Evolutionary conservation across 1,139 yeast species (phyloP).

Genomic region (Diutina rugosa): DNA sequence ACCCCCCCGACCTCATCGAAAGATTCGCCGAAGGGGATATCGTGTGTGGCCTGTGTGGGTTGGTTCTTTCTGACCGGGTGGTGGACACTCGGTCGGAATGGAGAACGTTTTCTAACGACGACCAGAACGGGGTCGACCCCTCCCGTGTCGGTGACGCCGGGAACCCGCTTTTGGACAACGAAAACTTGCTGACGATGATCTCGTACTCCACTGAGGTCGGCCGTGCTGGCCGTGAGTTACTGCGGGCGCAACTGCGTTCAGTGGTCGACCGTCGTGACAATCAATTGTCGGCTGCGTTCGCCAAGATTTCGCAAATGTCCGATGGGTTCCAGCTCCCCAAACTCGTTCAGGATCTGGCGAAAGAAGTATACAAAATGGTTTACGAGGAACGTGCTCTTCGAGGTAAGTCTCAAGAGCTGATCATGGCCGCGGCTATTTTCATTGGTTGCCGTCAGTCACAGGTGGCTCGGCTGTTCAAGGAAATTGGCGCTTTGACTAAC

Average conservation of each 20-base stretch:
- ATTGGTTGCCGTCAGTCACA: constrained; percentile 92
- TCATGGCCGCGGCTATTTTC: constrained; percentile 93
- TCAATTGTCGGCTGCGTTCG: constrained; percentile 79
- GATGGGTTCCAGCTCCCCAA: constrained; percentile 93
- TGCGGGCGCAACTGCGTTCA: constrained; percentile 78
- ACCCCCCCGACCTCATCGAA: constrained; percentile 92
- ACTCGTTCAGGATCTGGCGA: constrained; percentile 94
- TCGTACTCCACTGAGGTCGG: constrained; percentile 73
- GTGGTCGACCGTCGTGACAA: constrained; percentile 80
- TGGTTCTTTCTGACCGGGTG: constrained; percentile 82
- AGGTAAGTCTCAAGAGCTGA: constrained; percentile 87
- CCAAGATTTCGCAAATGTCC: constrained; percentile 89
- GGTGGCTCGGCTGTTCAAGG: constrained; percentile 92
- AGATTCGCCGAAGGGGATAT: constrained; percentile 95
- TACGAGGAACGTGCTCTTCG: constrained; percentile 78
- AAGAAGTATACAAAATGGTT: constrained; percentile 87
- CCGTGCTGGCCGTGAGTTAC: constrained; percentile 73
- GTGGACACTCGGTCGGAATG: constrained; percentile 96
- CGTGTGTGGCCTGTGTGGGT: constrained; percentile 93
- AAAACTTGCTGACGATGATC: constrained; percentile 85
- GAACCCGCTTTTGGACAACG: constrained; percentile 87
- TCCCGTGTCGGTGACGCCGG: constrained; percentile 99
- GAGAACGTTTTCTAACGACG: constrained; percentile 96
- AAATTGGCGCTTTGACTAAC: constrained; percentile 88
- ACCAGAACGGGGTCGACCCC: constrained; percentile 96